These are phyloP conservation scores for Rutstroemia sydowiana DNA, from an alignment of 2,329 filamentous ascomycete species.

Conservation along the genomic window DNA sequence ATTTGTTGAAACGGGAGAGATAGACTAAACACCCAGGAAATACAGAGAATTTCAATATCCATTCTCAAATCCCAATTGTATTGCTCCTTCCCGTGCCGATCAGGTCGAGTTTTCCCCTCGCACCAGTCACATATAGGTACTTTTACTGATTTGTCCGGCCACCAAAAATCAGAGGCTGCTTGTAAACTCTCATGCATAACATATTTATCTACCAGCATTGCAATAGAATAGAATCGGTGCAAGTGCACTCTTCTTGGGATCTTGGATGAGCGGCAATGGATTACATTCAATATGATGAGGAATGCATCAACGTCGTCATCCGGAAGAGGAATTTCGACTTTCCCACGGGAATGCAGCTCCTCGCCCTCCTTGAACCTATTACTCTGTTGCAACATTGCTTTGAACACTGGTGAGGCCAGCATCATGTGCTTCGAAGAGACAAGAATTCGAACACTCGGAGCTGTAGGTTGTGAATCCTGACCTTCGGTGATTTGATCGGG, in stretches of 20 bases:
- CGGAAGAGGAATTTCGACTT: background rate
- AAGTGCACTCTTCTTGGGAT: background rate
- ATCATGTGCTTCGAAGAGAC: conserved; percentile 1
- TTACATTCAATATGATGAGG: background rate
- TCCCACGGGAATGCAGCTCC: background rate
- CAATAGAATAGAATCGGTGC: background rate
- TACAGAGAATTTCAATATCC: too few relatives aligned
- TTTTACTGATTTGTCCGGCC: background rate
- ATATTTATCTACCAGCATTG: background rate
- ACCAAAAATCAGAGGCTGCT: background rate
- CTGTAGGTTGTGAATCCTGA: too few relatives aligned
- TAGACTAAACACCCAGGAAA: background rate
- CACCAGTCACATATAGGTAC: background rate
- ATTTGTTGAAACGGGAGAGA: background rate
- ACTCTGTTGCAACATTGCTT: background rate
- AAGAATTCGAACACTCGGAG: background rate
- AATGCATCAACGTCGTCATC: background rate
- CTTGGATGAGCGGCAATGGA: background rate
- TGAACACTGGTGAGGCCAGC: background rate
- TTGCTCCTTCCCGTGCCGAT: too few relatives aligned
- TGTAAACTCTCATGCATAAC: background rate
- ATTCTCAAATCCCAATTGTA: too few relatives aligned
- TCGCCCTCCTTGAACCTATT: background rate
- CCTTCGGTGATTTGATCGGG: too few relatives aligned
- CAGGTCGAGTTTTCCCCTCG: too few relatives aligned